A percentile compares a stretch with the other conserved stretches of the same genome.
phyloP scores from a whole-genome alignment of 2,329 filamentous ascomycete species.

The Emergomyces africanus region DNA sequence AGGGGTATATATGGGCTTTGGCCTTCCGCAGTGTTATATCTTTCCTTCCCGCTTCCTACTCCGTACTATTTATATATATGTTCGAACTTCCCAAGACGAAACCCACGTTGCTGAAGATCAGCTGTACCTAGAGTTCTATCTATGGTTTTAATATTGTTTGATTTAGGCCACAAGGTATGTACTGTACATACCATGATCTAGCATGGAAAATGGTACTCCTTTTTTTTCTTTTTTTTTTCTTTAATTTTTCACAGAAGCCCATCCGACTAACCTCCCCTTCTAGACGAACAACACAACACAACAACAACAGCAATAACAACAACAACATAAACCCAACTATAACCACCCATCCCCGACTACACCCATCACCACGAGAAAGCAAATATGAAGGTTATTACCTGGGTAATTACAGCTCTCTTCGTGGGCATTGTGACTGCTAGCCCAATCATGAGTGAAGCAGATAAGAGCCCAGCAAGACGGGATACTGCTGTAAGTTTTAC shows the following conservation, averaged over 20 bases:
- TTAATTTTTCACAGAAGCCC: no score
- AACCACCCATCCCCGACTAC: not conserved
- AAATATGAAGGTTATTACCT: slow-evolving; percentile 2
- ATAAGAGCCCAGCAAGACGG: not conserved
- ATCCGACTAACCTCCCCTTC: not conserved
- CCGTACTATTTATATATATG: no score
- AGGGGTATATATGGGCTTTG: no score
- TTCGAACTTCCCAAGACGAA: not conserved
- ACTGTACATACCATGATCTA: no score
- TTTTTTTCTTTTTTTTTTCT: no score
- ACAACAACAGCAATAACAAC: no score
- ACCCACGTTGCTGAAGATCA: not conserved
- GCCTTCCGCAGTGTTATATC: no score
- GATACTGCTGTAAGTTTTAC: not conserved
- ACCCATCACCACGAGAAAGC: not conserved
- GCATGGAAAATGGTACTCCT: not conserved
- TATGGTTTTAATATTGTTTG: not conserved
- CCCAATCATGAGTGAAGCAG: not conserved
- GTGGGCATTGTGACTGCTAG: not conserved
- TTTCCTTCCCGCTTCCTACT: not conserved
- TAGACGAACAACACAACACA: not conserved
- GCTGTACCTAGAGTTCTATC: not conserved
- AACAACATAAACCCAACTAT: not conserved
- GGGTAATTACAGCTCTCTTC: not conserved
- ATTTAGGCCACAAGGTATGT: not conserved